phyloP scores from a whole-genome alignment of 1,284 basidiomycete genomes.

The Naganishia sp. region DNA sequence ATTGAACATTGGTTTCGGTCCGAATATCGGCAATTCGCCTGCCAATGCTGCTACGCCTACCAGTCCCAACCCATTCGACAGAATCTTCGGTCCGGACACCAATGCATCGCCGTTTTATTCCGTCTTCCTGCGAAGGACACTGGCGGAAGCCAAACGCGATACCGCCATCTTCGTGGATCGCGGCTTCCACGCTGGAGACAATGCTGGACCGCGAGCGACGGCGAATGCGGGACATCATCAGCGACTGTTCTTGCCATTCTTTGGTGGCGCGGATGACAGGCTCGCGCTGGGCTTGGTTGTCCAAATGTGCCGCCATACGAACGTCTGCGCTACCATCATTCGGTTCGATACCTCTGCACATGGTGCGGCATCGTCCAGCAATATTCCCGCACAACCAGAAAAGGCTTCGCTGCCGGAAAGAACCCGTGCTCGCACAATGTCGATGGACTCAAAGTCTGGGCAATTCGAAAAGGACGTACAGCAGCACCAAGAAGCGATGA shows the following conservation, averaged over 20 bases:
- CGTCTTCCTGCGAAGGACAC: constrained; percentile 77
- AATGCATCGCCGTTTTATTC: constrained; percentile 61
- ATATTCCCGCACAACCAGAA: constrained; percentile 2
- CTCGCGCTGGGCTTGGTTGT: constrained; percentile 75
- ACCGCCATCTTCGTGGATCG: constrained; percentile 81
- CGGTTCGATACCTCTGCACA: constrained; percentile 14
- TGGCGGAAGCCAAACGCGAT: constrained; percentile 63
- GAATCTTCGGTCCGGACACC: constrained; percentile 47
- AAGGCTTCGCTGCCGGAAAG: constrained; percentile 2
- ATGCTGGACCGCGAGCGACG: constrained; percentile 33
- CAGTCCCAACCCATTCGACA: constrained; percentile 44
- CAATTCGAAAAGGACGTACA: constrained; percentile 25
- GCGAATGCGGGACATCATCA: constrained; percentile 47
- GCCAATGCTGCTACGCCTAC: background rate
- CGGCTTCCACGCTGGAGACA: constrained; percentile 54
- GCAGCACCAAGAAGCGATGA: constrained; percentile 23
- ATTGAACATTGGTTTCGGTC: constrained; percentile 12
- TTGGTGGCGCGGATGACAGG: constrained; percentile 89
- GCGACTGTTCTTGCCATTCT: constrained; percentile 82
- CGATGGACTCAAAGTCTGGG: constrained; percentile 12
- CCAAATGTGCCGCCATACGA: constrained; percentile 66
- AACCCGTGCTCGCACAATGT: constrained; percentile 5
- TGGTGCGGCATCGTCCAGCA: background rate
- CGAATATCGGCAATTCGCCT: background rate
- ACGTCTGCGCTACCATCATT: constrained; percentile 68